Base-by-base conservation (phyloP, 1,139 yeast species). In the Hanseniaspora sp. region DNA sequence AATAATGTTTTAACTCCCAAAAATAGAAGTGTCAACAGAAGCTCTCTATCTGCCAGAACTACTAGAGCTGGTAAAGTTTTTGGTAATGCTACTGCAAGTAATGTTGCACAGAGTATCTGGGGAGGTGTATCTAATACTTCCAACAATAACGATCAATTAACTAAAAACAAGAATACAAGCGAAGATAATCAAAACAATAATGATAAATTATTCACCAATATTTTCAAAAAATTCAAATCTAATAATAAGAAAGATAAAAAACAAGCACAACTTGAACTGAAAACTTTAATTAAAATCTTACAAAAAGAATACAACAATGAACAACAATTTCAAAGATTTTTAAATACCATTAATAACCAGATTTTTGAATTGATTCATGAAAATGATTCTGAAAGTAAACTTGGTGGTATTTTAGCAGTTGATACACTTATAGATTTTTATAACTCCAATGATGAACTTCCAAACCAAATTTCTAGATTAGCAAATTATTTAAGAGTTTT, bases 401-500 rank as follows among this genome's bases (percentile, higher is more conserved):
- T 90, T 42, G 97, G 97, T 11, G 97, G 96, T 39, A 83, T 90
- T 41, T 78, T 87, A 15, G 97, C 96, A 8, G 83, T 92, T 57
- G 94, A 87, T 67, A 81, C 94, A 13, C 75, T 92, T 59, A 86
- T 92, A 55, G 88, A 83, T 59, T 83, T 83, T 62, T 92, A 86
- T 63, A 75, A 78, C 4, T 78, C 78, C 31, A 86, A 81, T 51
- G 90, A 83, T 61, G 95, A 86, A 62, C 79, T 83, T 61, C 88
- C 95, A 31, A 86, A 87, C 53, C 90, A 87, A 67, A 86, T 95
- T 2, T 87, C 96, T 6, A 74, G 97, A 59, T 81, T 86, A 64
- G 94, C 95, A 28, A 90, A 87, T 62, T 92, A 92, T 64, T 71
- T 92, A 59, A 77, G 95, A 46, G 80, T 84, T 31, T 77, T 88